A percentile compares a stretch with the other conserved stretches of the same genome.
These are phyloP conservation scores for Solanum aculeatissimum DNA, from an alignment of 305 asterid species.

Conservation along the genomic window DNA sequence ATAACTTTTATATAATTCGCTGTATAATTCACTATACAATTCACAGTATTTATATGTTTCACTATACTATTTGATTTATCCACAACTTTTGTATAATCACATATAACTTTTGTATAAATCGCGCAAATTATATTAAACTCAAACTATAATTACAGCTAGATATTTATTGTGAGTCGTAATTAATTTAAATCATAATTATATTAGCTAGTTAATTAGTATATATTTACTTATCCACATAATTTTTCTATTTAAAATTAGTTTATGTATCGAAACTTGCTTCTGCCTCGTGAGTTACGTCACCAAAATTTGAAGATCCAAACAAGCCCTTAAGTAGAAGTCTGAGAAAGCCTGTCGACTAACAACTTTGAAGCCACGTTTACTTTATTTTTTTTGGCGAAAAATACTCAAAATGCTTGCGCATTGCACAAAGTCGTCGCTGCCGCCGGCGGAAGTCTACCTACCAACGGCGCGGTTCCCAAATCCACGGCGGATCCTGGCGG, in stretches of 20 bases:
- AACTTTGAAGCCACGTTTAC: not conserved
- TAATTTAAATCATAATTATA: too few relatives aligned
- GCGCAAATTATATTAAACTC: too few relatives aligned
- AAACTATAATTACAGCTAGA: too few relatives aligned
- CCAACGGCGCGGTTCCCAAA: constrained; percentile 11
- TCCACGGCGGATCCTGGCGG: constrained; percentile 7
- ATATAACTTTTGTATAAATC: too few relatives aligned
- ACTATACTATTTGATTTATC: too few relatives aligned
- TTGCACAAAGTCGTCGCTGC: constrained; percentile 26
- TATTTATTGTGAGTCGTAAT: too few relatives aligned
- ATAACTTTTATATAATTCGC: too few relatives aligned
- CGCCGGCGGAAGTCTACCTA: constrained; percentile 22
- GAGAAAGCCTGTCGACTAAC: not conserved
- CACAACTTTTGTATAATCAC: too few relatives aligned
- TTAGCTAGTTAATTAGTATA: too few relatives aligned
- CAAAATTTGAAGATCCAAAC: not conserved
- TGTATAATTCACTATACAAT: too few relatives aligned
- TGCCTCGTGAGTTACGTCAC: not conserved
- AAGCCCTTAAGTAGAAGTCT: not conserved
- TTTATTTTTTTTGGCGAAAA: not conserved
- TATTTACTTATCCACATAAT: too few relatives aligned
- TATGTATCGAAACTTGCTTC: not conserved
- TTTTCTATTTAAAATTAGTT: not conserved
- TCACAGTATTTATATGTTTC: too few relatives aligned
- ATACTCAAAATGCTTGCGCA: constrained; percentile 27